Percentiles rank a stretch among this genome's conserved stretches.
Conservation (phyloP, 805 yeast genomes). For the Saccharomycopsis sp. region DNA sequence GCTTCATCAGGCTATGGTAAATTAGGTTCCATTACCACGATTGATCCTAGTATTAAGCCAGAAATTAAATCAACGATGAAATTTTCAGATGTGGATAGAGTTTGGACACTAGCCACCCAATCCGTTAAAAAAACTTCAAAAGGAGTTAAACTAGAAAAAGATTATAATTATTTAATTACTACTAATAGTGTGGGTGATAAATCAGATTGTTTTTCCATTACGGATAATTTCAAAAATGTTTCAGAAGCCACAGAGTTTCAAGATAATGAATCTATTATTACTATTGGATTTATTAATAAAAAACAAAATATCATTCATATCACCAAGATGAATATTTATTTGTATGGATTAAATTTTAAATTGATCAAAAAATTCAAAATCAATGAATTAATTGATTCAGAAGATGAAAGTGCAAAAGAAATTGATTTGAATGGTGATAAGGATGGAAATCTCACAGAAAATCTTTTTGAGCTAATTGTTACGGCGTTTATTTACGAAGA, state of each 20-base stretch:
- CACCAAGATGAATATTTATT: slow-evolving; percentile 50
- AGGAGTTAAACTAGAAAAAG: slow-evolving; percentile 26
- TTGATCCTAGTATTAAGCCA: slow-evolving; percentile 64
- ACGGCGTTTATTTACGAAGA: slow-evolving; percentile 8
- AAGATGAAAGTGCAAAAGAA: slow-evolving; percentile 11
- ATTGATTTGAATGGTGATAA: slow-evolving; percentile 16
- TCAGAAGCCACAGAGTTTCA: slow-evolving; percentile 12
- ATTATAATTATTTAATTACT: slow-evolving; percentile 54
- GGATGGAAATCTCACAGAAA: slow-evolving; percentile 10
- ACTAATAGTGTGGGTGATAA: slow-evolving; percentile 55
- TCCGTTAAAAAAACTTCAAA: slow-evolving; percentile 13
- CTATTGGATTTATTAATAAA: slow-evolving; percentile 39
- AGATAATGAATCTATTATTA: slow-evolving; percentile 11
- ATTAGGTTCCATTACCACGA: slow-evolving; percentile 45
- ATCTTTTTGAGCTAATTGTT: slow-evolving; percentile 16
- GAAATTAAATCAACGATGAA: slow-evolving; percentile 53
- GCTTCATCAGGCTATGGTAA: slow-evolving; percentile 57
- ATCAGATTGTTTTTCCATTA: slow-evolving; percentile 57
- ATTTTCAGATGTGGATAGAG: slow-evolving; percentile 59
- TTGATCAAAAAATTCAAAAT: slow-evolving; percentile 11
- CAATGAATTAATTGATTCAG: slow-evolving; percentile 9
- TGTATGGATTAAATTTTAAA: slow-evolving; percentile 55
- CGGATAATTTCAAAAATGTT: slow-evolving; percentile 19
- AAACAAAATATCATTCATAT: slow-evolving; percentile 62
- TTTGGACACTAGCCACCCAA: slow-evolving; percentile 51